Evolutionary conservation across 371 early-diverging fungal species (phyloP).

Genomic region (Rhizopus stolonifer): DNA sequence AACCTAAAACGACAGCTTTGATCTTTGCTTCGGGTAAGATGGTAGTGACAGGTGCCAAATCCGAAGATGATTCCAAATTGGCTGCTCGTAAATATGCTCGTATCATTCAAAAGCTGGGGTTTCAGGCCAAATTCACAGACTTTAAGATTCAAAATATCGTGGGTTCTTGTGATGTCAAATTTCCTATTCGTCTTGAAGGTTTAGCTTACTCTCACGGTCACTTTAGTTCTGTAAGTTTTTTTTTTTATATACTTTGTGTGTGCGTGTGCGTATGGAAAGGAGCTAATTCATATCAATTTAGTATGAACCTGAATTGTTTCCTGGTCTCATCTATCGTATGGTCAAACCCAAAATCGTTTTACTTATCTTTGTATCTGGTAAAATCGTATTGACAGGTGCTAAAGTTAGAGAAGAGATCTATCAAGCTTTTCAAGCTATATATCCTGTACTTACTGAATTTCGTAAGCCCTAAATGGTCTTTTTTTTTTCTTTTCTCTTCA

Average conservation of each 20-base stretch:
- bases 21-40: constrained; percentile 99
- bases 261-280: no score
- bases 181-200: constrained; percentile 99
- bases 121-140: constrained; percentile 97
- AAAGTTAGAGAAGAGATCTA: constrained; percentile 99
- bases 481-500: background rate
- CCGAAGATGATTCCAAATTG: constrained; percentile 95
- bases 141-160: constrained; percentile 99
- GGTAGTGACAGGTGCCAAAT: constrained; percentile 98
- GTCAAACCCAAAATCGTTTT: constrained; percentile 99
- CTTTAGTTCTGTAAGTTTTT: constrained; percentile 88
- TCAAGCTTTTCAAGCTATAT: constrained; percentile 99
- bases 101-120: constrained; percentile 99
- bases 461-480: constrained; percentile 63
- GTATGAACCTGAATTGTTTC: constrained; percentile 99
- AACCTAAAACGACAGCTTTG: constrained; percentile 99
- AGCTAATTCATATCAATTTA: constrained; percentile 28
- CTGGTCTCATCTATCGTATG: constrained; percentile 99
- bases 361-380: constrained; percentile 99
- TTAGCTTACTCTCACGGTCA: constrained; percentile 97
- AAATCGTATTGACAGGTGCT: constrained; percentile 99
- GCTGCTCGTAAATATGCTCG: constrained; percentile 99
- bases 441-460: constrained; percentile 96
- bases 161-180: constrained; percentile 99
- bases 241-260: background rate